A percentile compares a stretch with the other conserved stretches of the same genome.
Conservation (phyloP, 208 protist species). For the Leptomonas seymouri region DNA sequence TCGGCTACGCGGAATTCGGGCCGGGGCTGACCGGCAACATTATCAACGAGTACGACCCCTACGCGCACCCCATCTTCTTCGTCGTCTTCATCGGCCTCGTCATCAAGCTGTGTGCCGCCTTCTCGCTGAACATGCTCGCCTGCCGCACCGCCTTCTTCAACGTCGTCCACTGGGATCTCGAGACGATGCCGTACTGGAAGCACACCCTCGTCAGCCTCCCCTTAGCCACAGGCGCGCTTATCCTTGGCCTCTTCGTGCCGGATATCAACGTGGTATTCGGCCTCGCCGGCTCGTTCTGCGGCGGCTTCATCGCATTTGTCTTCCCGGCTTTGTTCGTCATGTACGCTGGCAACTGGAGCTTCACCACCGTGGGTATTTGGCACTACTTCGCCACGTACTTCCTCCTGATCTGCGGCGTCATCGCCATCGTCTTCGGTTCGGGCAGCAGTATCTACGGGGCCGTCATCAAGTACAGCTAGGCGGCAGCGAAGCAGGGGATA, state of each 20-base stretch:
- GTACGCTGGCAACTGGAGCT: conserved; percentile 49
- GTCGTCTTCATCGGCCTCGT: conserved; percentile 55
- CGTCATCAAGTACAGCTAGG: conserved; percentile 9
- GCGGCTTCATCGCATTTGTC: conserved; percentile 65
- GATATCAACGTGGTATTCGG: conserved; percentile 60
- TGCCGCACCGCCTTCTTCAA: conserved; percentile 45
- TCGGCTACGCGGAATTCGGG: conserved; percentile 74
- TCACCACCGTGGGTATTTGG: conserved; percentile 28
- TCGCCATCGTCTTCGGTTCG: conserved; percentile 65
- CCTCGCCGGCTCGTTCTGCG: conserved; percentile 52
- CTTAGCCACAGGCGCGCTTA: conserved; percentile 40
- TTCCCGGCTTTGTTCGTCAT: conserved; percentile 65
- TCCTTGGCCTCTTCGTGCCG: conserved; percentile 54
- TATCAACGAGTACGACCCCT: conserved; percentile 57
- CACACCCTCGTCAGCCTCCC: conserved; percentile 39
- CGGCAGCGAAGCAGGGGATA: too few species aligned
- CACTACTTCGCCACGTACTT: conserved; percentile 52
- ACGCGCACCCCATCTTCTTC: conserved; percentile 37
- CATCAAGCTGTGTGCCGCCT: conserved; percentile 60
- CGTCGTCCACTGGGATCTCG: conserved; percentile 48
- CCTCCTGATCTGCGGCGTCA: conserved; percentile 52
- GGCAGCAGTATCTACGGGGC: conserved; percentile 26
- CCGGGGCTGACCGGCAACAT: conserved; percentile 36
- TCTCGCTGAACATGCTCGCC: conserved; percentile 52
- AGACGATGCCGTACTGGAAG: conserved; percentile 53